Evolutionary conservation across 768 basidiomycete species (phyloP).

Genomic region (Boletellus emodensis): DNA sequence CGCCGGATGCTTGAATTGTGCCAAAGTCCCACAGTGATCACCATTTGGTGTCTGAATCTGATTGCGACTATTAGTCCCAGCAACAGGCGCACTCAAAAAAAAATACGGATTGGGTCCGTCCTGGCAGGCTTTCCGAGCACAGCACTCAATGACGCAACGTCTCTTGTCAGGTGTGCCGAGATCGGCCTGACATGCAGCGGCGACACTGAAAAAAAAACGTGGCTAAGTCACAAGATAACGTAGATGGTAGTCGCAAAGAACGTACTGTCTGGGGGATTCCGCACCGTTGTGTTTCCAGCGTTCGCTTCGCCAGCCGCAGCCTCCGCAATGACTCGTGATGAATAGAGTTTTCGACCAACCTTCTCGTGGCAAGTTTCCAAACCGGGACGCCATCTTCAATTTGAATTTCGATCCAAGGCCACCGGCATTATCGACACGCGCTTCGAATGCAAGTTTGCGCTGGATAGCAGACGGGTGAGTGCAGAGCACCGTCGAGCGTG

Average conservation of each 20-base stretch:
- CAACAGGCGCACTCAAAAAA: constrained; percentile 11
- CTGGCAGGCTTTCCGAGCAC: constrained; percentile 42
- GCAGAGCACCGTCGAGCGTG: too few relatives aligned
- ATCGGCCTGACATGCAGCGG: constrained; percentile 30
- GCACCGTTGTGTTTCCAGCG: not conserved
- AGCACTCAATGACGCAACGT: constrained; percentile 53
- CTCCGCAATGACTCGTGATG: not conserved
- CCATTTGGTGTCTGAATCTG: not conserved
- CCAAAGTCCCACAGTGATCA: not conserved
- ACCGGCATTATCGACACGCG: too few relatives aligned
- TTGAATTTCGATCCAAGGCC: too few relatives aligned
- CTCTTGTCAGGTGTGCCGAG: constrained; percentile 40
- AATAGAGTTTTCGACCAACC: constrained; percentile 2
- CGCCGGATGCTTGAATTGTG: constrained; percentile 48
- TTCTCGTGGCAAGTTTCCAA: not conserved
- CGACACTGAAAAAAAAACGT: constrained; percentile 9
- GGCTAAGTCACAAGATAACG: not conserved
- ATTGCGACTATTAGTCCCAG: constrained; percentile 1
- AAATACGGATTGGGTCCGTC: constrained; percentile 41
- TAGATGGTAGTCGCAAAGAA: not conserved
- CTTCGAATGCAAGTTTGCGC: too few relatives aligned
- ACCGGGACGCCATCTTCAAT: not conserved
- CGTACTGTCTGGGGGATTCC: constrained; percentile 10
- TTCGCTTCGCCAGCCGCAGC: not conserved
- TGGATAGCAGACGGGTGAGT: too few relatives aligned